Evolutionary conservation across 352 stramenopile species (phyloP).

Genomic region (Globisporangium perplexum): DNA sequence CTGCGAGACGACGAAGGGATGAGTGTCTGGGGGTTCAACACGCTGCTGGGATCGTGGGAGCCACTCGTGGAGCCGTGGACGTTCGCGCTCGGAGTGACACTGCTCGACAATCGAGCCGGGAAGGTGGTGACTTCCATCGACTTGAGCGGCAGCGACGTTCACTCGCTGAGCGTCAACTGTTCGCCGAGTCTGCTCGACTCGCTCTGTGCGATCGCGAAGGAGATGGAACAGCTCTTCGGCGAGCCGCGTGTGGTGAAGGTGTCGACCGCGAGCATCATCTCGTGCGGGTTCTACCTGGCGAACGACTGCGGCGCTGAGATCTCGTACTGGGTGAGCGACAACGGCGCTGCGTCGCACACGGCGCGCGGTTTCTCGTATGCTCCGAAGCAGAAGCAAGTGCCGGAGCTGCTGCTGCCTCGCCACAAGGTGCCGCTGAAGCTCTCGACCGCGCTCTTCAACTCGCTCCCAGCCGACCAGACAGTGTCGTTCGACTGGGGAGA

Average conservation of each 20-base stretch:
- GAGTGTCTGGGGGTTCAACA: conserved; percentile 77
- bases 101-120: conserved; percentile 32
- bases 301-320: conserved; percentile 63
- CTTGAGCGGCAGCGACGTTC: conserved; percentile 44
- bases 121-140: conserved; percentile 49
- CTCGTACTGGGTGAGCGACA: conserved; percentile 60
- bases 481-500: conserved; percentile 73
- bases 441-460: conserved; percentile 60
- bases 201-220: conserved; percentile 51
- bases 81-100: conserved; percentile 35
- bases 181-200: conserved; percentile 60
- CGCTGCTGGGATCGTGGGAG: conserved; percentile 68
- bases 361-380: conserved; percentile 59
- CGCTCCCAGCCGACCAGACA: conserved; percentile 62
- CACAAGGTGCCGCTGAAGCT: conserved; percentile 68
- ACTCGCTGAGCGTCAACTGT: conserved; percentile 66
- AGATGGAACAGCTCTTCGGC: conserved; percentile 38
- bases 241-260: conserved; percentile 17
- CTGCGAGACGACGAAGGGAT: conserved; percentile 62
- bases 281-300: conserved; percentile 72
- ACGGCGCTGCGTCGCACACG: conserved; percentile 25
- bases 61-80: conserved; percentile 76
- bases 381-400: conserved; percentile 28
- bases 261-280: conserved; percentile 61
- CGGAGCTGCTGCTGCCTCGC: conserved; percentile 37